phyloP scores from a whole-genome alignment of 2,329 filamentous ascomycete species.

The Ploettnerulaceae sp. region DNA sequence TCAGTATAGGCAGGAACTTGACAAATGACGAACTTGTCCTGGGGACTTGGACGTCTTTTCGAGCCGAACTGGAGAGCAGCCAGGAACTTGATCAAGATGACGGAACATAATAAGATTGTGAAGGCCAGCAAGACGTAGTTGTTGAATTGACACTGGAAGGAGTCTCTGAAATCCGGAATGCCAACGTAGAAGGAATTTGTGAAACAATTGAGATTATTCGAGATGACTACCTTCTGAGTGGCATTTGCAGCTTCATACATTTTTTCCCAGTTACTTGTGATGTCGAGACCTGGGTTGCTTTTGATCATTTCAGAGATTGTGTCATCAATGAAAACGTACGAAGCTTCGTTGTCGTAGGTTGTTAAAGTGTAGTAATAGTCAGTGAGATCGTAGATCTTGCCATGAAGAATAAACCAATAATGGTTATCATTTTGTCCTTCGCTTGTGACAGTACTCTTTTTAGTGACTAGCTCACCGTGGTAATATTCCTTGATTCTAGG shows the following conservation, averaged over 20 bases:
- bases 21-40: conserved; percentile 99
- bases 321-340: conserved; percentile 68
- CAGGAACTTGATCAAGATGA: conserved; percentile 85
- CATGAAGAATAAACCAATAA: conserved; percentile 74
- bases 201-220: conserved; percentile 73
- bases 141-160: conserved; percentile 75
- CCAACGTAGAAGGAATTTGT: conserved; percentile 80
- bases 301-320: conserved; percentile 64
- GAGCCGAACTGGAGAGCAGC: conserved; percentile 90
- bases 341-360: conserved; percentile 42
- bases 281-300: conserved; percentile 72
- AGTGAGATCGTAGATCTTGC: conserved; percentile 80
- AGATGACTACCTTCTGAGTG: conserved; percentile 46
- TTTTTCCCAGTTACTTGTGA: conserved; percentile 61
- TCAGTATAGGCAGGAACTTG: conserved; percentile 97
- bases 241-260: conserved; percentile 45
- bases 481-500: conserved; percentile 81
- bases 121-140: conserved; percentile 87
- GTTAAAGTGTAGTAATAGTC: conserved; percentile 81
- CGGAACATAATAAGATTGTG: conserved; percentile 73
- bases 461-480: conserved; percentile 79
- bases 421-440: conserved; percentile 65
- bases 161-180: conserved; percentile 76
- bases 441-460: conserved; percentile 50
- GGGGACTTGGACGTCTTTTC: conserved; percentile 80